Evolutionary conservation across 441 rosid genomes (phyloP), one percentile per base, ranked within the genome.

Genomic region (Euphorbia schlechtendalii): DNA sequence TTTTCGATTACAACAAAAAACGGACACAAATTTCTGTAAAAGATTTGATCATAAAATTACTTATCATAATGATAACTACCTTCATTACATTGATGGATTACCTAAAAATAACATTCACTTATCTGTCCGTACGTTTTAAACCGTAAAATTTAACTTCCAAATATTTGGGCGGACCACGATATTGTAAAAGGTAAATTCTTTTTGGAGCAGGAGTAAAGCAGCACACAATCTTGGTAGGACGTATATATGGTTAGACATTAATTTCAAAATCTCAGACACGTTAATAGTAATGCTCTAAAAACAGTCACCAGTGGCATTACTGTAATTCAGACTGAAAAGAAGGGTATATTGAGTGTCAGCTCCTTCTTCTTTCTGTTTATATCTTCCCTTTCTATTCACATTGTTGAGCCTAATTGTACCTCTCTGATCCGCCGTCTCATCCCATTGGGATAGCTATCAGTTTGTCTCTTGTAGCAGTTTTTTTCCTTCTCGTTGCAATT

Each of bases 341-440:
- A 71, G 81, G 78, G 76, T 34, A 71, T 43, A 17, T 69, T 6
- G 22, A 67, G 1, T 27, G 2, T 8, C 38, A n/a, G 10, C 62
- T 27, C 34, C 63, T 63, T 30, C 62, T 48, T 1, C 46, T 11
- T 14, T 18, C 24, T 54, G 21, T 45, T 60, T 59, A 17, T 41
- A 49, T 14, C 53, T 48, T 25, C 10, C n/a, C 3, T 1, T 9
- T 20, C 32, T 22, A 0, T 13, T 30, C 13, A 4, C 48, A 12
- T 15, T 8, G 6, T 11, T 24, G 20, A 5, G 9, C 4, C 41
- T 15, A 3, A 12, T 14, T 20, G 4, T 36, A 9, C 27, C 69
- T 28, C 58, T 34, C 55, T 24, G 71, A 61, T 69, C 71, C 54
- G 70, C 70, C 68, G 74, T 59, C 60, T 59, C 41, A 30, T 36